These are phyloP conservation scores for Penicillium frequentans DNA, from an alignment of 2,329 filamentous ascomycete species.

Conservation along the genomic window DNA sequence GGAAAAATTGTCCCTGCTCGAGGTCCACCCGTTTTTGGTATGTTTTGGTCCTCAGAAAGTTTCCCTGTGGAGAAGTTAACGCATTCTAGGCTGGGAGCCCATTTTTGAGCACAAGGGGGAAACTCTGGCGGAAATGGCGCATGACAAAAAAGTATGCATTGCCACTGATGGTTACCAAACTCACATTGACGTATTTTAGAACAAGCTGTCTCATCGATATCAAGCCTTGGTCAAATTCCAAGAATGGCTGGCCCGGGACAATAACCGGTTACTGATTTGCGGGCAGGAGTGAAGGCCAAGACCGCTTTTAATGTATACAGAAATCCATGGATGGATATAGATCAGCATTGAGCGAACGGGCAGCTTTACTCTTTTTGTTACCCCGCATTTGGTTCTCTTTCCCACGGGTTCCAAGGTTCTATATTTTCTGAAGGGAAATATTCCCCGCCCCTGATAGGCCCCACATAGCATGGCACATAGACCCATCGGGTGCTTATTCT, in stretches of 20 bases:
- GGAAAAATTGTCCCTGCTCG: slow-evolving; percentile 76
- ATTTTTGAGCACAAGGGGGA: slow-evolving; percentile 83
- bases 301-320: background rate
- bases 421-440: slow-evolving; percentile 15
- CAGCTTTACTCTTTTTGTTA: background rate
- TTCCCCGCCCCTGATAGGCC: slow-evolving; percentile 14
- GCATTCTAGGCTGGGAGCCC: slow-evolving; percentile 73
- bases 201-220: slow-evolving; percentile 18
- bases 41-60: slow-evolving; percentile 5
- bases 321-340: background rate
- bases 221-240: slow-evolving; percentile 14
- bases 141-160: slow-evolving; percentile 53
- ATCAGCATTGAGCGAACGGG: background rate
- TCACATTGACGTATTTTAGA: slow-evolving; percentile 8
- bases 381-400: background rate
- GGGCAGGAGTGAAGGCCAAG: background rate
- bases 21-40: slow-evolving; percentile 75
- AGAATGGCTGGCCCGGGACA: slow-evolving; percentile 9
- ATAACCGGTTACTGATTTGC: slow-evolving; percentile 1
- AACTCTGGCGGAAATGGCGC: slow-evolving; percentile 89
- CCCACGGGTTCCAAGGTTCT: background rate
- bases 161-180: background rate
- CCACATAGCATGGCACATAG: background rate
- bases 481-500: slow-evolving; percentile 2
- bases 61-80: background rate